phyloP scores from a whole-genome alignment of 495 filamentous ascomycete species.

The Penicillium desertorum region DNA sequence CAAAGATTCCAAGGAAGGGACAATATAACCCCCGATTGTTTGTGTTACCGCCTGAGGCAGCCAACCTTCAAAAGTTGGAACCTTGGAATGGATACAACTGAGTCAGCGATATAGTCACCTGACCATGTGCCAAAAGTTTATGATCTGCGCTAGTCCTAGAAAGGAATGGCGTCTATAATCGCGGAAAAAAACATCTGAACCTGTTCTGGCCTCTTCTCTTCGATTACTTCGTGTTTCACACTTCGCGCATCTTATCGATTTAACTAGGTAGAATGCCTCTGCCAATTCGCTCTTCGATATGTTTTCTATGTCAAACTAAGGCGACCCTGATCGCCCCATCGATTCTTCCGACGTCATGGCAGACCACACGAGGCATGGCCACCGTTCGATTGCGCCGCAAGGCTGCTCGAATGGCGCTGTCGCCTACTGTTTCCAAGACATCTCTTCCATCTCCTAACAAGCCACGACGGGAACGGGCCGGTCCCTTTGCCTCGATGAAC shows the following conservation, averaged over 20 bases:
- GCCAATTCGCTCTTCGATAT: conserved; percentile 35
- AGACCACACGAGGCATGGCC: conserved; percentile 41
- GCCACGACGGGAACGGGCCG: conserved; percentile 41
- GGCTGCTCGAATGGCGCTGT: conserved; percentile 77
- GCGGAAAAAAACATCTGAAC: conserved; percentile 17
- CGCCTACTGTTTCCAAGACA: conserved; percentile 63
- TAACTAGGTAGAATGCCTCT: conserved; percentile 36
- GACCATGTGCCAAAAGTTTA: conserved; percentile 20
- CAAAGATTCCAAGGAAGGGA: background rate
- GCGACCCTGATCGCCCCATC: conserved; percentile 18
- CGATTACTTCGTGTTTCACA: background rate
- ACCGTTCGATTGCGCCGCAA: conserved; percentile 39
- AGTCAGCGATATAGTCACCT: conserved; percentile 12
- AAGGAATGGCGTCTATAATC: conserved; percentile 22
- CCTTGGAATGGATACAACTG: too few species aligned
- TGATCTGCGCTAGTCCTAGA: conserved; percentile 34
- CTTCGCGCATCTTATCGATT: conserved; percentile 5
- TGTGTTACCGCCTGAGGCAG: background rate
- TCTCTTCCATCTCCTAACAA: conserved; percentile 47
- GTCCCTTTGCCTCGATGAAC: conserved; percentile 82
- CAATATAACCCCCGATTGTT: background rate
- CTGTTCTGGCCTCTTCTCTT: conserved; percentile 27
- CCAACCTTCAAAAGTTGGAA: too few species aligned
- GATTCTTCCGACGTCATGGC: conserved; percentile 30
- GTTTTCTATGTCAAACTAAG: conserved; percentile 43